Conservation (phyloP, 2,329 filamentous ascomycete genomes). For the Fusarium sp. region DNA sequence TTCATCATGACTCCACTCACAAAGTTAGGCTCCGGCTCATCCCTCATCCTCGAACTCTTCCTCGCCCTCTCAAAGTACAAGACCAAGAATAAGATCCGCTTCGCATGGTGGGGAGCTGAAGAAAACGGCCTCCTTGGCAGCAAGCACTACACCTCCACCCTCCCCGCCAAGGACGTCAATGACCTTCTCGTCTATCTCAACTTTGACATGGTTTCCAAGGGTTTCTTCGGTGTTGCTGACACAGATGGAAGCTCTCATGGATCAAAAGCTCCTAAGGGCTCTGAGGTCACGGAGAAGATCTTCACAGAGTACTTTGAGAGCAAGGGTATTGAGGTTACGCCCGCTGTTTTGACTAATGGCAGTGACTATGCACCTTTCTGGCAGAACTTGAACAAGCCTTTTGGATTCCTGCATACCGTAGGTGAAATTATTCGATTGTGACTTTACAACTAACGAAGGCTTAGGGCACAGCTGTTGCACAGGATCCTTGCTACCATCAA, state of each 20-base stretch:
- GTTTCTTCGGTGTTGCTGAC: slow-evolving; percentile 36
- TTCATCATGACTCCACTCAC: neutral
- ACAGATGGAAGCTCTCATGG: slow-evolving; percentile 39
- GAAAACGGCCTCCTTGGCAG: slow-evolving; percentile 35
- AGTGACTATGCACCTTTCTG: slow-evolving; percentile 38
- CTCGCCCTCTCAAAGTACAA: slow-evolving; percentile 35
- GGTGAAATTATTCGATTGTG: fast-evolving
- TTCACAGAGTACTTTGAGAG: slow-evolving; percentile 42
- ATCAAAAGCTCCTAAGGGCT: slow-evolving; percentile 41
- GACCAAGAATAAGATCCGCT: slow-evolving; percentile 40
- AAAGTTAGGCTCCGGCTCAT: slow-evolving; percentile 17
- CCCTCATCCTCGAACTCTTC: slow-evolving; percentile 32
- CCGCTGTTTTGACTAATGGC: slow-evolving; percentile 48
- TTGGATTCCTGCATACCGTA: slow-evolving; percentile 35
- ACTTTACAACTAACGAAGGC: fast-evolving
- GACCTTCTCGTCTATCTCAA: slow-evolving; percentile 35
- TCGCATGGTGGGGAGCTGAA: slow-evolving; percentile 38
- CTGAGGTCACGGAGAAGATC: slow-evolving; percentile 40
- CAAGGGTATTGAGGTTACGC: slow-evolving; percentile 45
- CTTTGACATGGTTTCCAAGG: slow-evolving; percentile 38
- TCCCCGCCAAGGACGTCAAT: slow-evolving; percentile 26
- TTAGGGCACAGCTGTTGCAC: slow-evolving; percentile 28
- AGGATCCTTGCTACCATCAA: slow-evolving; percentile 44
- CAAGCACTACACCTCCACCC: slow-evolving; percentile 28
- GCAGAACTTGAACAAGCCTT: slow-evolving; percentile 43